Conservation (phyloP, 192 early-diverging fungal species). For the Podila verticillata region DNA sequence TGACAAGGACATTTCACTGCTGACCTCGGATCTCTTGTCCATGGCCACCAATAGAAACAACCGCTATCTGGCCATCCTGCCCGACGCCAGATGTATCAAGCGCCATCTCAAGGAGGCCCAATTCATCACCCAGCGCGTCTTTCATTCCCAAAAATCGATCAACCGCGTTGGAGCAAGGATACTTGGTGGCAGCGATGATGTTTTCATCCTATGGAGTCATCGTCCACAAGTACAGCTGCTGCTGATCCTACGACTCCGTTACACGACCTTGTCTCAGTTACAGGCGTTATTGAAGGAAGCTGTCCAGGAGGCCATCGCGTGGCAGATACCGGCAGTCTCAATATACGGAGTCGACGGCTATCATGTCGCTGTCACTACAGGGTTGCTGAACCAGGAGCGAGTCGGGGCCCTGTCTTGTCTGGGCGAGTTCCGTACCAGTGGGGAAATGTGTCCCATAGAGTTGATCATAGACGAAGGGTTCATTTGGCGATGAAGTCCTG, state of each 20-base stretch:
- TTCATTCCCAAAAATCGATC: neutral
- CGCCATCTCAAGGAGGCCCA: neutral
- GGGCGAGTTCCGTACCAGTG: neutral
- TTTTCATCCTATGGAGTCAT: constrained; percentile 18
- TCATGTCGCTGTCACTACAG: neutral
- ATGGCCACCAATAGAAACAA: neutral
- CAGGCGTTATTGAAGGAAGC: constrained; percentile 10
- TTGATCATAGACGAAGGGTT: constrained; percentile 6
- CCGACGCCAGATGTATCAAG: neutral
- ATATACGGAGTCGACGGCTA: constrained; percentile 9
- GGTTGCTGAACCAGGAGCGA: constrained; percentile 11
- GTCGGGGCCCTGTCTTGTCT: constrained; percentile 7
- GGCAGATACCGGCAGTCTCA: neutral
- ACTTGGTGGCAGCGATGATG: neutral
- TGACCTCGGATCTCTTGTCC: neutral
- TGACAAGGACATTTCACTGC: constrained; percentile 6
- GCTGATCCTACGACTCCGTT: constrained; percentile 7
- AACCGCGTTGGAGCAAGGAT: constrained; percentile 3
- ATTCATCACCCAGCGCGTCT: neutral
- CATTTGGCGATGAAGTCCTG: constrained; percentile 5
- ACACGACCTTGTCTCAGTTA: constrained; percentile 7
- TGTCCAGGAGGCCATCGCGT: constrained; percentile 10
- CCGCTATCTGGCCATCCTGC: neutral
- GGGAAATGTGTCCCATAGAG: neutral
- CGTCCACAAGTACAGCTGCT: neutral